These are phyloP conservation scores for Pichia sp. DNA, from an alignment of 1,139 yeast genomes.

Conservation along the genomic window DNA sequence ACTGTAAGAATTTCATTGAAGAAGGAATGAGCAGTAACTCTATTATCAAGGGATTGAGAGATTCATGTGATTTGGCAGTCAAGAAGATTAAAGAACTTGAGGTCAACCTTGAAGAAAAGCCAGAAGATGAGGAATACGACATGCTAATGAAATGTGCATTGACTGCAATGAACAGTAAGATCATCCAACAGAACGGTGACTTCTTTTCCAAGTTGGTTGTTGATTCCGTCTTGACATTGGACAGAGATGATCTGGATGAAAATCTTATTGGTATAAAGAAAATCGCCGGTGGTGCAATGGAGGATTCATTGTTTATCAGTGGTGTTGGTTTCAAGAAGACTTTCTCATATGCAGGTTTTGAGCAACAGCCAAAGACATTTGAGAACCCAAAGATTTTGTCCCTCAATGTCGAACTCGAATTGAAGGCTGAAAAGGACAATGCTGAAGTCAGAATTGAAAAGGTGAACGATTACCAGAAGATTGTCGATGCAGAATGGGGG, in stretches of 20 bases:
- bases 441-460: conserved; percentile 98
- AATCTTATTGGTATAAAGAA: conserved; percentile 89
- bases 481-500: conserved; percentile 98
- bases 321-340: conserved; percentile 98
- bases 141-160: conserved; percentile 88
- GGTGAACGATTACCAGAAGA: conserved; percentile 89
- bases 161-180: conserved; percentile 95
- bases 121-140: conserved; percentile 35
- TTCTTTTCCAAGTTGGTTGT: conserved; percentile 96
- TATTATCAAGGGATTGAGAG: conserved; percentile 81
- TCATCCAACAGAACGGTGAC: conserved; percentile 78
- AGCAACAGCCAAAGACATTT: conserved; percentile 92
- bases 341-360: conserved; percentile 95
- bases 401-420: conserved; percentile 88
- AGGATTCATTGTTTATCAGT: conserved; percentile 82
- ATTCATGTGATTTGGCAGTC: conserved; percentile 75
- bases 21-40: conserved; percentile 93
- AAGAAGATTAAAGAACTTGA: conserved; percentile 70
- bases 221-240: conserved; percentile 86
- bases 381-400: conserved; percentile 75
- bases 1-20: conserved; percentile 83
- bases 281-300: conserved; percentile 95
- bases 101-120: conserved; percentile 54
- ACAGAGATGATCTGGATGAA: conserved; percentile 81
- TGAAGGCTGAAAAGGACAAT: conserved; percentile 96